These are phyloP conservation scores for Colletotrichum liaoningense DNA, from an alignment of 2,329 filamentous ascomycete species.

Conservation along the genomic window DNA sequence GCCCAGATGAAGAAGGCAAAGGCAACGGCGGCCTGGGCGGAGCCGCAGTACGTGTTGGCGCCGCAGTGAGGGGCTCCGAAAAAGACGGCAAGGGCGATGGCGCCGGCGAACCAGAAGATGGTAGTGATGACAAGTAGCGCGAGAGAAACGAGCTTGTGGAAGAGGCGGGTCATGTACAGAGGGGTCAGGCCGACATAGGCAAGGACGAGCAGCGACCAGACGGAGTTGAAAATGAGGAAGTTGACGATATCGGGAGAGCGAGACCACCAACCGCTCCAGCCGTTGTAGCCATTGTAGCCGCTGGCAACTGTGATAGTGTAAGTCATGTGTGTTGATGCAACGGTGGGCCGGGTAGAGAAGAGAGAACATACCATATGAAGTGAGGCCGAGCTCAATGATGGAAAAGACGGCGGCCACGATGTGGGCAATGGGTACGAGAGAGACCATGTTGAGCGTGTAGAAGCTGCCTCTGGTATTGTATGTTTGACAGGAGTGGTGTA, in stretches of 20 bases:
- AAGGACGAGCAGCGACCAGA: slow-evolving; percentile 81
- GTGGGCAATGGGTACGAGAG: slow-evolving; percentile 53
- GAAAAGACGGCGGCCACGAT: slow-evolving; percentile 74
- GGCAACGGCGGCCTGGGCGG: slow-evolving; percentile 71
- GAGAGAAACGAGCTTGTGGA: slow-evolving; percentile 74
- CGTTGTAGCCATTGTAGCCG: slow-evolving; percentile 47
- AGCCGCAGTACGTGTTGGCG: slow-evolving; percentile 65
- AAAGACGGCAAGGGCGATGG: slow-evolving; percentile 79
- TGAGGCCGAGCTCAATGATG: slow-evolving; percentile 80
- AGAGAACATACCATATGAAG: slow-evolving; percentile 70
- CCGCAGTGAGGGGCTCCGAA: slow-evolving; percentile 68
- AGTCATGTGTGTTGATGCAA: neutral
- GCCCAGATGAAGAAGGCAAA: slow-evolving; percentile 75
- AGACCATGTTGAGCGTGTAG: slow-evolving; percentile 14
- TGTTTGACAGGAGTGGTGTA: neutral
- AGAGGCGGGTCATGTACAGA: slow-evolving; percentile 67
- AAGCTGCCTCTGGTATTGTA: neutral
- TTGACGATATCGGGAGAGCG: slow-evolving; percentile 67
- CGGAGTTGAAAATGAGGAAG: slow-evolving; percentile 83
- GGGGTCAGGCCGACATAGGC: slow-evolving; percentile 78
- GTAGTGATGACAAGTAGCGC: slow-evolving; percentile 78
- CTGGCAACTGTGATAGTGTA: slow-evolving; percentile 61
- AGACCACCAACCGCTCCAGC: slow-evolving; percentile 39
- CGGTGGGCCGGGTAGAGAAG: neutral
- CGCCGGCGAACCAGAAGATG: slow-evolving; percentile 91